phyloP scores from a whole-genome alignment of 768 basidiomycete species.

The Auriscalpium microsporum region DNA sequence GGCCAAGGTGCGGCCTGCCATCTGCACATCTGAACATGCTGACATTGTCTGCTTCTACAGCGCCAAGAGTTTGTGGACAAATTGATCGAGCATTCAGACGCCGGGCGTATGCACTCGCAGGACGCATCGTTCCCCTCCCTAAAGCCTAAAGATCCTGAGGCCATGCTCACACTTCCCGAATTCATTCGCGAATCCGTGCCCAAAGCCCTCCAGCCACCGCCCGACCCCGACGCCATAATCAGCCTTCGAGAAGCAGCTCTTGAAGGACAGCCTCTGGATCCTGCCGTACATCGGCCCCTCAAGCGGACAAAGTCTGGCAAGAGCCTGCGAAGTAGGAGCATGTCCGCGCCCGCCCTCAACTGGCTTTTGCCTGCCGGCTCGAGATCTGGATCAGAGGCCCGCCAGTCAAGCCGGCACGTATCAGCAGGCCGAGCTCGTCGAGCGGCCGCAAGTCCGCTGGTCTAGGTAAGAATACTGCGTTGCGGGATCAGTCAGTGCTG shows the following conservation, averaged over 20 bases:
- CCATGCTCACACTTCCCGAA: slow-evolving; percentile 49
- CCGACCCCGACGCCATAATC: slow-evolving; percentile 13
- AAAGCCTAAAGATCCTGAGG: slow-evolving; percentile 27
- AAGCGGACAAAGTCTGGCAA: slow-evolving; percentile 24
- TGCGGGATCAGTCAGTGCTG: neutral
- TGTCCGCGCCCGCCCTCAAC: slow-evolving; percentile 27
- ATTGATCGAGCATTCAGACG: slow-evolving; percentile 59
- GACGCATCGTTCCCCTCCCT: slow-evolving; percentile 51
- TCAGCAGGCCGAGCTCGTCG: slow-evolving; percentile 21
- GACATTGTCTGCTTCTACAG: slow-evolving; percentile 27
- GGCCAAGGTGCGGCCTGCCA: slow-evolving; percentile 41
- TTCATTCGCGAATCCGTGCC: slow-evolving; percentile 16
- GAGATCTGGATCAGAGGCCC: slow-evolving; percentile 14
- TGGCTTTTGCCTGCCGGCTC: slow-evolving; percentile 22
- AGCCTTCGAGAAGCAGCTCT: slow-evolving; percentile 34
- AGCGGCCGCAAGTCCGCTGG: slow-evolving; percentile 17
- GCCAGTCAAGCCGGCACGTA: slow-evolving; percentile 11
- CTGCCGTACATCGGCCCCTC: slow-evolving; percentile 24
- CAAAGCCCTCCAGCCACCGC: slow-evolving; percentile 1
- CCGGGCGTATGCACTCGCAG: slow-evolving; percentile 70
- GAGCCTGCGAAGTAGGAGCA: slow-evolving; percentile 24
- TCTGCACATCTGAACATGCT: slow-evolving; percentile 2
- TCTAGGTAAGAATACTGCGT: slow-evolving; percentile 16
- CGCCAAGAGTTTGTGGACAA: slow-evolving; percentile 70
- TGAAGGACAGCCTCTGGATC: slow-evolving; percentile 23